These are phyloP conservation scores for Saccharomycopsis fodiens DNA, from an alignment of 805 yeast genomes.

Conservation along the genomic window DNA sequence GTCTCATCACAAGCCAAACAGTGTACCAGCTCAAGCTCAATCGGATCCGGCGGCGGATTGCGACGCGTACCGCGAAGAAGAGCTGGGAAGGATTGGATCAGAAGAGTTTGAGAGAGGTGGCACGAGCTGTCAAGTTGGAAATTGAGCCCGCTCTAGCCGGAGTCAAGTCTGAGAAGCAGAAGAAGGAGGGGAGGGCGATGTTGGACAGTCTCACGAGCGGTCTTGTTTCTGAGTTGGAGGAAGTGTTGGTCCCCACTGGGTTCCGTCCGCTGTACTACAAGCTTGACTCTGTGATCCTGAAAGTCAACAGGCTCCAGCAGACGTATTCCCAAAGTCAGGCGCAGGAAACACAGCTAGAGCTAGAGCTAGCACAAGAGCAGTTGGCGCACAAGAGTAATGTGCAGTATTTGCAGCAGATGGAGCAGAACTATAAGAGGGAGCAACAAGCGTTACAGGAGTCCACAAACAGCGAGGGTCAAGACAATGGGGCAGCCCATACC, in stretches of 20 bases:
- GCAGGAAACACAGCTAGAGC: slow-evolving; percentile 13
- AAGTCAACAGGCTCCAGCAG: slow-evolving; percentile 7
- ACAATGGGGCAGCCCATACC: no score
- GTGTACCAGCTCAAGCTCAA: slow-evolving; percentile 9
- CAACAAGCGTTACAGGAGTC: no score
- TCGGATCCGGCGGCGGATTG: slow-evolving; percentile 6
- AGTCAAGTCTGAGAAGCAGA: slow-evolving; percentile 8
- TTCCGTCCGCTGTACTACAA: slow-evolving; percentile 8
- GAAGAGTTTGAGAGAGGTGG: slow-evolving; percentile 9
- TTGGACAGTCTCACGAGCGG: not conserved
- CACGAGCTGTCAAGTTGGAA: slow-evolving; percentile 1
- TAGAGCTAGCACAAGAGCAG: slow-evolving; percentile 5
- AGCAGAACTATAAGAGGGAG: slow-evolving; percentile 7
- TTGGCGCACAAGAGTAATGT: slow-evolving; percentile 3
- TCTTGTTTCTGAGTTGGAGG: slow-evolving; percentile 10
- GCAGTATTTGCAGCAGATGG: slow-evolving; percentile 8
- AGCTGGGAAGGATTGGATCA: slow-evolving; percentile 18
- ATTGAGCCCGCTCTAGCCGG: slow-evolving; percentile 12
- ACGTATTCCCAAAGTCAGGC: slow-evolving; percentile 7
- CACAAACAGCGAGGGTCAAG: no score
- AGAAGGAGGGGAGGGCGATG: slow-evolving; percentile 4
- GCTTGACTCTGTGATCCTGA: slow-evolving; percentile 8
- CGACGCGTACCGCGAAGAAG: slow-evolving; percentile 14
- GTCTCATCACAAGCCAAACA: slow-evolving; percentile 3
- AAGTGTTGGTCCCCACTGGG: slow-evolving; percentile 16